These are phyloP conservation scores for Xerocomus amazonicus DNA, from an alignment of 1,284 basidiomycete genomes.

Conservation along the genomic window DNA sequence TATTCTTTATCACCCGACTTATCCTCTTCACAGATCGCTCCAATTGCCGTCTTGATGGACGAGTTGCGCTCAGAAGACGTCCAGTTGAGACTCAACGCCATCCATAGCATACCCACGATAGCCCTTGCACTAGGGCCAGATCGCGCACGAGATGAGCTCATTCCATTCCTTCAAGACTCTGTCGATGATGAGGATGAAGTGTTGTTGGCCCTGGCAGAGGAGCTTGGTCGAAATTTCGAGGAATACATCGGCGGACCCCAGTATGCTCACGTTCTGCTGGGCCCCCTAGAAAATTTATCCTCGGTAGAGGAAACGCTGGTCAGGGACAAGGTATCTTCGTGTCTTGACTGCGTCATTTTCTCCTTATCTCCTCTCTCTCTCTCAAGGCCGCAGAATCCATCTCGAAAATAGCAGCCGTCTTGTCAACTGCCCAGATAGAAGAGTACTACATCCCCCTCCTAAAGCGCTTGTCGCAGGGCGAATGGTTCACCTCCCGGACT, in stretches of 20 bases:
- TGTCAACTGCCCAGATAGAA: constrained; percentile 83
- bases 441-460: constrained; percentile 91
- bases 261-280: constrained; percentile 86
- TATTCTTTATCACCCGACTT: constrained; percentile 14
- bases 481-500: constrained; percentile 99
- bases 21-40: constrained; percentile 58
- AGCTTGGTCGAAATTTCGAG: constrained; percentile 88
- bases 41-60: constrained; percentile 90
- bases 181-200: constrained; percentile 99
- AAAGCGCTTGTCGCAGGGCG: constrained; percentile 86
- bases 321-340: constrained; percentile 81
- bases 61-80: constrained; percentile 97
- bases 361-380: constrained; percentile 13
- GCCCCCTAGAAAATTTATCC: constrained; percentile 93
- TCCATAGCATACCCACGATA: constrained; percentile 98
- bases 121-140: constrained; percentile 95
- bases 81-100: constrained; percentile 89
- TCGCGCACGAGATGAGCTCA: constrained; percentile 92
- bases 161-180: constrained; percentile 97
- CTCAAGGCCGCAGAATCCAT: constrained; percentile 92
- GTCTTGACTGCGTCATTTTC: neutral
- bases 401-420: constrained; percentile 81
- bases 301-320: constrained; percentile 98
- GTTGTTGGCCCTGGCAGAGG: constrained; percentile 92
- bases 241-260: constrained; percentile 94